A percentile compares a stretch with the other conserved stretches of the same genome.
Evolutionary conservation across 108 stramenopile genomes (phyloP).

Genomic region (Stephanodiscus triporus): DNA sequence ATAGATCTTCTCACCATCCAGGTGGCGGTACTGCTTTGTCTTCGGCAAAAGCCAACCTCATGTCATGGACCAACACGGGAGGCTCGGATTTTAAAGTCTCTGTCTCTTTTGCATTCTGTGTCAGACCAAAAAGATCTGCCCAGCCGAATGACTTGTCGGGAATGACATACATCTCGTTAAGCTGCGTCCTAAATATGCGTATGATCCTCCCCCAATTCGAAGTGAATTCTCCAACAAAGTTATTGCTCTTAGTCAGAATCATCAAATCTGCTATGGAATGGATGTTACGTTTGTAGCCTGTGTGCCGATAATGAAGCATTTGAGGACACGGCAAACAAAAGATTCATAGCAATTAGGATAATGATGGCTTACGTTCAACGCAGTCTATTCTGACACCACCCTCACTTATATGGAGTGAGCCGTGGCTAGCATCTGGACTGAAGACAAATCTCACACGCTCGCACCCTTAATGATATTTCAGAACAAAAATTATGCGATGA

Average conservation of each 20-base stretch:
- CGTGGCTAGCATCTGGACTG: not conserved
- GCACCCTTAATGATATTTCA: conserved; percentile 1
- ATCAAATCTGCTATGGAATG: conserved; percentile 27
- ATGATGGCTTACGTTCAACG: conserved; percentile 11
- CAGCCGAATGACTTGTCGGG: conserved; percentile 1
- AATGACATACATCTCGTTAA: conserved; percentile 15
- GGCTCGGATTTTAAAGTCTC: not conserved
- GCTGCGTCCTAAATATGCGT: conserved; percentile 10
- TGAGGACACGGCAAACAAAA: not conserved
- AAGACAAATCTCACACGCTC: conserved; percentile 10
- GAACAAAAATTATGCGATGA: not conserved
- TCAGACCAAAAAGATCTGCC: conserved; percentile 2
- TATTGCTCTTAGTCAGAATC: conserved; percentile 18
- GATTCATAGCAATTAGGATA: not conserved
- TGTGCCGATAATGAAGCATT: not conserved
- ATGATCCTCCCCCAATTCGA: conserved; percentile 37
- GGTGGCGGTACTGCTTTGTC: conserved; percentile 8
- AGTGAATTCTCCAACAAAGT: conserved; percentile 29
- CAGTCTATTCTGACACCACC: conserved; percentile 8
- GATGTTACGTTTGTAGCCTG: conserved; percentile 26
- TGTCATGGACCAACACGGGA: conserved; percentile 10
- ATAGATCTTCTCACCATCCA: conserved; percentile 12
- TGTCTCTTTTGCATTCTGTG: not conserved
- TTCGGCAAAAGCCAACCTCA: conserved; percentile 5
- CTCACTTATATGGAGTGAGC: conserved; percentile 2